phyloP scores from a whole-genome alignment of 2,329 filamentous ascomycete species.

The Ascochyta pisi region DNA sequence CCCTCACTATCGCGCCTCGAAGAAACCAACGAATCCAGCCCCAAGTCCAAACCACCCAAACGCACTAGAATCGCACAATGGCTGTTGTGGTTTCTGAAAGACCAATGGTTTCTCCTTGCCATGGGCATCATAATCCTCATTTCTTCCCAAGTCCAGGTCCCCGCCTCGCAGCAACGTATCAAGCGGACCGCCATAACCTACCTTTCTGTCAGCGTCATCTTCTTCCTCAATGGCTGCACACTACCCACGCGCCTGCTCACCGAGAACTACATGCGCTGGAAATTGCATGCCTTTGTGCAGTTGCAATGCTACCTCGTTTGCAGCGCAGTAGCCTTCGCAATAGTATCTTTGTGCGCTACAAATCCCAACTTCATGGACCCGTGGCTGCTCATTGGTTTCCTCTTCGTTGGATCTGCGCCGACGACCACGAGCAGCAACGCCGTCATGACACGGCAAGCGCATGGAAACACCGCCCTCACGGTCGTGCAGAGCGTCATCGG shows the following conservation, averaged over 20 bases:
- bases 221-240: constrained; percentile 74
- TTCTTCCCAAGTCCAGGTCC: constrained; percentile 63
- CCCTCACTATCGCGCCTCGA: neutral
- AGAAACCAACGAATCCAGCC: neutral
- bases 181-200: constrained; percentile 66
- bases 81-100: constrained; percentile 52
- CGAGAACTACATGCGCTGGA: constrained; percentile 69
- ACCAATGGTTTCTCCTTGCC: constrained; percentile 71
- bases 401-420: constrained; percentile 71
- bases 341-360: constrained; percentile 60
- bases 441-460: constrained; percentile 73
- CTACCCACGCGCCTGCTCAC: constrained; percentile 68
- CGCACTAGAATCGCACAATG: constrained; percentile 15
- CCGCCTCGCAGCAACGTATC: constrained; percentile 60
- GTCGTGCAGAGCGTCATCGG: constrained; percentile 72
- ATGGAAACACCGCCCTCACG: constrained; percentile 62
- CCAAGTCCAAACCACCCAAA: neutral
- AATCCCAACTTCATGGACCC: constrained; percentile 63
- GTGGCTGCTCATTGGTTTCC: constrained; percentile 70
- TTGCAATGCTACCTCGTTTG: constrained; percentile 71
- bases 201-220: constrained; percentile 72
- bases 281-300: constrained; percentile 72
- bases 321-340: constrained; percentile 66
- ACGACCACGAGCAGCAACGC: constrained; percentile 78
- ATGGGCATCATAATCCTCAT: constrained; percentile 62